Percentiles rank a stretch among this genome's conserved stretches.
These are phyloP conservation scores for Paulownia fortunei DNA, from an alignment of 257 asterid species.

Conservation along the genomic window DNA sequence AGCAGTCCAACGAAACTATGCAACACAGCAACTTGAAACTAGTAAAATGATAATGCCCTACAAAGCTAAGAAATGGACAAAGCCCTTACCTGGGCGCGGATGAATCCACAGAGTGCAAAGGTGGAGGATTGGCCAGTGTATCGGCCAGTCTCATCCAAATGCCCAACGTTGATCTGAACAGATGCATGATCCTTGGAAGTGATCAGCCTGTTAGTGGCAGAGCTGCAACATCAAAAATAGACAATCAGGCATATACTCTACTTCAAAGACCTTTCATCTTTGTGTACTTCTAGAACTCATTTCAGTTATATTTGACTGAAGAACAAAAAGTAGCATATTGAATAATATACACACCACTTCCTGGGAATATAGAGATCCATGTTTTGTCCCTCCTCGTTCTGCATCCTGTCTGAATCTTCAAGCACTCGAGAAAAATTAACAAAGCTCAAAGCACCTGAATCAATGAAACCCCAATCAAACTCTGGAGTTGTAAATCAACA, in stretches of 20 bases:
- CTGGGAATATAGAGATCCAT: conserved; percentile 78
- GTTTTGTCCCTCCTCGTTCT: conserved; percentile 76
- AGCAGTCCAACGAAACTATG: background rate
- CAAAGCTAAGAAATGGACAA: background rate
- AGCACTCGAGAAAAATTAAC: conserved; percentile 5
- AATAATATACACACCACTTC: conserved; percentile 49
- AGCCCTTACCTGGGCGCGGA: conserved; percentile 62
- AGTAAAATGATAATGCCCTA: background rate
- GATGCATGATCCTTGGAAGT: no score
- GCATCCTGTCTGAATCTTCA: conserved; percentile 50
- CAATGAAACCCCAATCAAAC: background rate
- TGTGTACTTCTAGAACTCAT: no score
- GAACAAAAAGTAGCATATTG: background rate
- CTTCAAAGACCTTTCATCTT: background rate
- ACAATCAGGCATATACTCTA: background rate
- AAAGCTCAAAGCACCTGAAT: conserved; percentile 23
- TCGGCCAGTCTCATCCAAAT: conserved; percentile 63
- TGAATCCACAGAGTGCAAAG: conserved; percentile 68
- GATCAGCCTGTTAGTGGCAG: conserved; percentile 83
- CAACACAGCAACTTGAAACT: background rate
- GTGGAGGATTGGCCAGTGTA: conserved; percentile 59
- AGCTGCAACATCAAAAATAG: conserved; percentile 47
- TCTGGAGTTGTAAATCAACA: background rate
- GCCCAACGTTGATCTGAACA: conserved; percentile 79
- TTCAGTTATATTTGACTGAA: background rate